Conservation (phyloP, 78 protist species). For the Dictyostelium firmibasis region DNA sequence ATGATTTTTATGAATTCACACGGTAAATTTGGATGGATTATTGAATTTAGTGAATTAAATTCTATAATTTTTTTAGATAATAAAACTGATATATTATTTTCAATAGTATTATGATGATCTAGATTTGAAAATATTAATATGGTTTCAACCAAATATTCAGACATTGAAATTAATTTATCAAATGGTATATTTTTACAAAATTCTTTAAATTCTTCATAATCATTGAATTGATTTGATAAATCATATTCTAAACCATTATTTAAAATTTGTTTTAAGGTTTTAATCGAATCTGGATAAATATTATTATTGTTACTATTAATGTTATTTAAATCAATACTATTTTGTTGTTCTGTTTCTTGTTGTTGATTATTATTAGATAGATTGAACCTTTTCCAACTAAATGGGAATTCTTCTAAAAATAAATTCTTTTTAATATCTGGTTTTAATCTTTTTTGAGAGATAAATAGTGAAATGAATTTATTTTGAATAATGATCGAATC, state of each 20-base stretch:
- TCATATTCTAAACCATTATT: background rate
- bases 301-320: too few relatives aligned
- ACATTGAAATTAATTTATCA: background rate
- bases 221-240: background rate
- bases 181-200: constrained; percentile 5
- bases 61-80: background rate
- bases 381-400: background rate
- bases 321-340: background rate
- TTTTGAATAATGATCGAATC: constrained; percentile 23
- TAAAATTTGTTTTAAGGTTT: constrained; percentile 10
- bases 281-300: constrained; percentile 12
- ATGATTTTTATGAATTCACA: background rate
- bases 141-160: constrained; percentile 17
- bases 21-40: background rate
- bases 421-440: background rate
- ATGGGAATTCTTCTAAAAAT: constrained; percentile 5
- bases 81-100: background rate
- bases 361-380: background rate
- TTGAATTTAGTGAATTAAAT: background rate
- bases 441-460: constrained; percentile 10
- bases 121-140: background rate
- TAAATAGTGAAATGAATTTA: background rate
- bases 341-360: background rate
- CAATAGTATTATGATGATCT: background rate
- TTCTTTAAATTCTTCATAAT: constrained; percentile 10